These are phyloP conservation scores for Papiliotrema terrestris DNA, from an alignment of 1,284 basidiomycete genomes.

Conservation along the genomic window DNA sequence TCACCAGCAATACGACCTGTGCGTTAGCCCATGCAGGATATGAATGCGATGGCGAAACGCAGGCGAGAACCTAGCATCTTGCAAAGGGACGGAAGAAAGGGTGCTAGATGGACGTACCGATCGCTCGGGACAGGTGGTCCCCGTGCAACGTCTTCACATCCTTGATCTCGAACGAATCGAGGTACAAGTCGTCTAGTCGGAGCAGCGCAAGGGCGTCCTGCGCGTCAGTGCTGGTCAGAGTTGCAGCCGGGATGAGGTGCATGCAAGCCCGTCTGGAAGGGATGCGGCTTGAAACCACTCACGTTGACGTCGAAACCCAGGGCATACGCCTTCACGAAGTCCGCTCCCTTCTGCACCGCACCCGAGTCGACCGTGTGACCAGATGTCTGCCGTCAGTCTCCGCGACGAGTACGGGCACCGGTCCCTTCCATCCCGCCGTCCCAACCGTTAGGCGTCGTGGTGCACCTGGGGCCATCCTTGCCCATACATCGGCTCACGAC, in stretches of 20 bases:
- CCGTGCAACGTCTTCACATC: slow-evolving; percentile 98
- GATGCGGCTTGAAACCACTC: slow-evolving; percentile 29
- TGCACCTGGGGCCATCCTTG: too few relatives aligned
- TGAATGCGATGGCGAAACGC: neutral
- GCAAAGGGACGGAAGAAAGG: neutral
- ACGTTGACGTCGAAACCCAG: slow-evolving; percentile 93
- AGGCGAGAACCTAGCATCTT: neutral
- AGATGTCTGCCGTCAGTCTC: slow-evolving; percentile 64
- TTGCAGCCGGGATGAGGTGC: neutral
- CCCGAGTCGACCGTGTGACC: slow-evolving; percentile 89
- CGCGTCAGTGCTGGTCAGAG: neutral
- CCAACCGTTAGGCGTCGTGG: too few relatives aligned
- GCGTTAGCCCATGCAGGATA: slow-evolving; percentile 4
- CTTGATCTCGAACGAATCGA: slow-evolving; percentile 98
- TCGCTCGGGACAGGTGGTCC: slow-evolving; percentile 92
- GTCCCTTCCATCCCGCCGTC: too few relatives aligned
- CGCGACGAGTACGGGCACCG: too few relatives aligned
- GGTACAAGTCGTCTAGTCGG: slow-evolving; percentile 91
- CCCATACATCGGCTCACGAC: too few relatives aligned
- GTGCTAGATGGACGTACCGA: slow-evolving; percentile 60
- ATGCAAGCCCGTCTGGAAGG: neutral
- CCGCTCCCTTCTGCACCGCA: slow-evolving; percentile 93
- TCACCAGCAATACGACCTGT: slow-evolving; percentile 93
- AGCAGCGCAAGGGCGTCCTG: slow-evolving; percentile 94
- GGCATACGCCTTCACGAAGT: slow-evolving; percentile 94